These are phyloP conservation scores for Naganishia onofrii DNA, from an alignment of 768 basidiomycete genomes.

Conservation along the genomic window DNA sequence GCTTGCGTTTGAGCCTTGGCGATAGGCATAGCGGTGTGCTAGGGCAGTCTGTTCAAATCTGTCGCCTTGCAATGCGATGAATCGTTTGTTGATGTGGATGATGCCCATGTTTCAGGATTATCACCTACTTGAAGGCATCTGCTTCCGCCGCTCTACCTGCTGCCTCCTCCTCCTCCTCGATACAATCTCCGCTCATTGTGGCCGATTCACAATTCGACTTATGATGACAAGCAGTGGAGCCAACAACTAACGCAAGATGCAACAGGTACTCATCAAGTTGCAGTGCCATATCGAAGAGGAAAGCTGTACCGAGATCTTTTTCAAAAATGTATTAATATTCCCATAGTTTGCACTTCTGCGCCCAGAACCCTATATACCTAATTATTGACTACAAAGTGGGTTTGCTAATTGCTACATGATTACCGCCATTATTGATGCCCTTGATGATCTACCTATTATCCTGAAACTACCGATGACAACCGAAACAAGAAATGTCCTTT, in stretches of 20 bases:
- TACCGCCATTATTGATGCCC: not conserved
- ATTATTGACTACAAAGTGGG: slow-evolving; percentile 6
- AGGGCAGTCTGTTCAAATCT: too few relatives aligned
- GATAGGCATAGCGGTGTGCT: not conserved
- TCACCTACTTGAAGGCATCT: too few relatives aligned
- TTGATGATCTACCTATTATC: slow-evolving; percentile 2
- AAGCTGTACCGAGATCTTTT: not conserved
- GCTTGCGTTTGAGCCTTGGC: slow-evolving; percentile 8
- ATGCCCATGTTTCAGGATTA: not conserved
- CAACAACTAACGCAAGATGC: not conserved
- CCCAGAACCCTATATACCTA: not conserved
- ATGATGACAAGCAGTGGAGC: too few relatives aligned
- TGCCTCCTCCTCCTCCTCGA: too few relatives aligned
- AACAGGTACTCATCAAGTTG: not conserved
- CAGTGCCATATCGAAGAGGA: too few relatives aligned
- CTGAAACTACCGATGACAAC: too few relatives aligned
- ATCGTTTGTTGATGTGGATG: not conserved
- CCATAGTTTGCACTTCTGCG: not conserved
- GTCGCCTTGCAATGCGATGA: not conserved
- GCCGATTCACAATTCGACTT: too few relatives aligned
- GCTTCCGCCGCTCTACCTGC: too few relatives aligned
- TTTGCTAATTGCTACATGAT: slow-evolving; percentile 14
- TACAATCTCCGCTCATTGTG: too few relatives aligned
- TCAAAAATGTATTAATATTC: not conserved
- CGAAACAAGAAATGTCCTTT: too few relatives aligned